Conservation (phyloP, 192 early-diverging fungal species). For the Neocallimastix lanati region DNA sequence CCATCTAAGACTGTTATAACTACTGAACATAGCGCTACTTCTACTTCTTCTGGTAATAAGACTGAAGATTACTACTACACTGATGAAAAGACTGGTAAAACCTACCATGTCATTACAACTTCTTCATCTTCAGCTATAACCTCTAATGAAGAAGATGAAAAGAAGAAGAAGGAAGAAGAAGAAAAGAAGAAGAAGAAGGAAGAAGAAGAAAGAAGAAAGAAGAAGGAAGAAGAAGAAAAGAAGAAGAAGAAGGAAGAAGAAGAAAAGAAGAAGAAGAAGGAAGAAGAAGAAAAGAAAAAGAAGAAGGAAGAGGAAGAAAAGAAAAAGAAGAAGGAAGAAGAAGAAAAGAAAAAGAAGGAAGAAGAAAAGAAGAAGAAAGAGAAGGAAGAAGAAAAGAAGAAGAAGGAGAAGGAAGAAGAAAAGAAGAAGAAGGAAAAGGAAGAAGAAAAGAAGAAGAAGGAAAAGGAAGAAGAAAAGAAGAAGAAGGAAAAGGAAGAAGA, state of each 20-base stretch:
- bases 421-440: not conserved
- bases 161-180: not conserved
- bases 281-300: not conserved
- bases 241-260: not conserved
- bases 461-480: not conserved
- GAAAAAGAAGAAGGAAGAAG: not conserved
- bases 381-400: not conserved
- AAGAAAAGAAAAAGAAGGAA: not conserved
- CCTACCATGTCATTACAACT: not conserved
- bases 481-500: no score
- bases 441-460: not conserved
- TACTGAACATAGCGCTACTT: not conserved
- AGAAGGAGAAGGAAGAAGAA: not conserved
- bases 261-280: not conserved
- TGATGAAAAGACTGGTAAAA: not conserved
- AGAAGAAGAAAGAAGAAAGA: no score
- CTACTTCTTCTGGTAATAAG: not conserved
- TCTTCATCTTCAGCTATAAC: not conserved
- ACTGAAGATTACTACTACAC: not conserved
- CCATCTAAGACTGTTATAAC: not conserved
- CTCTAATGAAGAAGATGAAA: not conserved
- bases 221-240: not conserved
- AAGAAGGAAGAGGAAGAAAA: not conserved
- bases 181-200: no score
- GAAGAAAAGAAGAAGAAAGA: not conserved